Conservation (phyloP, 192 early-diverging fungal genomes). For the Coemansia sp. region DNA sequence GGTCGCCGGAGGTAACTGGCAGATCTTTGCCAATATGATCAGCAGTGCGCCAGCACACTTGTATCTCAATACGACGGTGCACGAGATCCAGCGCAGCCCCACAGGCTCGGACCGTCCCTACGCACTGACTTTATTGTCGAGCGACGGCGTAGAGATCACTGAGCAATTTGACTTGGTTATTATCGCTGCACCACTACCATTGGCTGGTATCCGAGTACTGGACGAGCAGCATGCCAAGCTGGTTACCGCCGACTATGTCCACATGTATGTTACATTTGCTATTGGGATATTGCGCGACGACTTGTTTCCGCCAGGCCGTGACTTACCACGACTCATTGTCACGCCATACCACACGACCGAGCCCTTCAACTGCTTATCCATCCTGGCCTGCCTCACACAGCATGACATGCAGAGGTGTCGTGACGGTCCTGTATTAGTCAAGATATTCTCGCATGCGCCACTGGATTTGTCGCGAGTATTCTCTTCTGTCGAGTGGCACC, state of each 20-base stretch:
- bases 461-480: slow-evolving; percentile 14
- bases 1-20: slow-evolving; percentile 40
- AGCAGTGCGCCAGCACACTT: slow-evolving; percentile 11
- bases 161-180: slow-evolving; percentile 27
- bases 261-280: slow-evolving; percentile 39
- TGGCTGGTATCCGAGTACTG: slow-evolving; percentile 10
- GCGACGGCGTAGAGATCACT: not conserved
- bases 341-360: slow-evolving; percentile 27
- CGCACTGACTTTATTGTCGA: not conserved
- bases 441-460: slow-evolving; percentile 34
- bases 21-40: slow-evolving; percentile 31
- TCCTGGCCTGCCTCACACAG: slow-evolving; percentile 27
- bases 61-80: slow-evolving; percentile 17
- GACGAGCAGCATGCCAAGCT: slow-evolving; percentile 3
- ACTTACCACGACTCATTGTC: slow-evolving; percentile 24
- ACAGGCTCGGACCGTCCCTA: not conserved
- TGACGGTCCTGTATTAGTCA: slow-evolving; percentile 19
- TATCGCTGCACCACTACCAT: slow-evolving; percentile 28
- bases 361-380: slow-evolving; percentile 41
- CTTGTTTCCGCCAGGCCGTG: slow-evolving; percentile 16
- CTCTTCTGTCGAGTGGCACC: slow-evolving; percentile 19
- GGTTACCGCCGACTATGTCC: slow-evolving; percentile 16
- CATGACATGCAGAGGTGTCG: not conserved
- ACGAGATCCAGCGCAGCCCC: slow-evolving; percentile 2
- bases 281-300: slow-evolving; percentile 20